Base-by-base conservation (phyloP, 441 rosid genomes). In the Melastoma candidum region DNA sequence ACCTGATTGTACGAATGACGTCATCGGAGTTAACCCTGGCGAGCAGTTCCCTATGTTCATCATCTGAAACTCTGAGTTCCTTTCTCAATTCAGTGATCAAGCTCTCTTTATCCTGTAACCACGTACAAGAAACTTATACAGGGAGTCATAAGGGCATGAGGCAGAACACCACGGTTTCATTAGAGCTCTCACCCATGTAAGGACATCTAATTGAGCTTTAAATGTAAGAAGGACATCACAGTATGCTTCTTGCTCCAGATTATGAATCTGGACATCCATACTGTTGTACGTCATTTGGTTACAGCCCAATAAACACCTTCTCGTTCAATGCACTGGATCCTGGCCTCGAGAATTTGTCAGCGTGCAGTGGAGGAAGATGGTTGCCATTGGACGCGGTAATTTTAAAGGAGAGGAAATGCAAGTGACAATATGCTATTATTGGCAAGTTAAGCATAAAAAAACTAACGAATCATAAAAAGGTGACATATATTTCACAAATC, bases 151-250 rank as follows among this genome's bases (percentile, higher is more conserved):
- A 60, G 44, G 24, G 54, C 8, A 65, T 45, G 48, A 45, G 39
- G 46, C 50, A 51, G 14, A 52, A 71, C 57, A 43, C 26, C 46
- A 29, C 56, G 22, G 55, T 53, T 50, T 69, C 47, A 58, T 22
- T 7, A 39, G 56, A 27, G 1, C 41, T 58, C 32, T 46, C 82
- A 86, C 99, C 99, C 99, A 93, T 67, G 97, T 71, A 66, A 93
- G 81, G 51, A 95, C 97, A 78, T 93, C 99, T 32, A 95, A 77
- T 66, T 93, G 99, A 59, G 98, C 98, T 78, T 88, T 88, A 65
- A 93, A 89, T 56, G 99, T 97, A 64, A 96, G 88, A 63, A 93
- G 71, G 26, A 86, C 95, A 56, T 96, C 79, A 53, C 84, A 72
- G 65, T 93, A 89, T 36, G 97, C 99, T 70, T 93, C 99, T 77